phyloP scores from a whole-genome alignment of 805 yeast genomes.

The Starmerella stigmatis region DNA sequence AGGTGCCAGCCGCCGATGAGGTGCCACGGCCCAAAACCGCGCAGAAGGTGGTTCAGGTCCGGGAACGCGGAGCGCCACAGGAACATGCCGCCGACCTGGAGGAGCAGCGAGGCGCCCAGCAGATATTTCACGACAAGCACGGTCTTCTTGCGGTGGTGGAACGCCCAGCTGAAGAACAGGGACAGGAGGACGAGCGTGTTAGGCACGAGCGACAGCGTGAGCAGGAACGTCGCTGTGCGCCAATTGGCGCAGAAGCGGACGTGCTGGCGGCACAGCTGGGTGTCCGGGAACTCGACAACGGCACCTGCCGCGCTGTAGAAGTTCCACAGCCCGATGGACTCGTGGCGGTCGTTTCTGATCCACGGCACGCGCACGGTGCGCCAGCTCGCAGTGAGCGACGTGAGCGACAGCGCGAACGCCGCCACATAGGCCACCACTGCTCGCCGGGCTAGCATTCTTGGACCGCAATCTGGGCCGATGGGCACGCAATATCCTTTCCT shows the following conservation, averaged over 20 bases:
- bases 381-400: slow-evolving; percentile 8
- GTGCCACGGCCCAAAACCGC: slow-evolving; percentile 22
- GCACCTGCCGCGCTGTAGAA: neutral
- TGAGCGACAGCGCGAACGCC: slow-evolving; percentile 13
- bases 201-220: slow-evolving; percentile 24
- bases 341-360: slow-evolving; percentile 16
- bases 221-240: slow-evolving; percentile 26
- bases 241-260: slow-evolving; percentile 27
- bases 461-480: neutral
- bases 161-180: slow-evolving; percentile 20
- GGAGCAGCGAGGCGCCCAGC: slow-evolving; percentile 23
- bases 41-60: slow-evolving; percentile 18
- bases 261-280: slow-evolving; percentile 17
- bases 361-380: slow-evolving; percentile 17
- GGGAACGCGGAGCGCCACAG: slow-evolving; percentile 17
- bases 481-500: neutral
- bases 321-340: slow-evolving; percentile 15
- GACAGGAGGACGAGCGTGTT: slow-evolving; percentile 20
- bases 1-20: slow-evolving; percentile 22
- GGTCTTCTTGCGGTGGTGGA: slow-evolving; percentile 22
- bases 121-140: slow-evolving; percentile 16
- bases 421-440: slow-evolving; percentile 18
- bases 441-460: slow-evolving; percentile 3
- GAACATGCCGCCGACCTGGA: slow-evolving; percentile 19
- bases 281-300: slow-evolving; percentile 23